A percentile compares a stretch with the other conserved stretches of the same genome.
Conservation (phyloP, 2,329 filamentous ascomycete genomes). For the Pseudocercospora vitis region DNA sequence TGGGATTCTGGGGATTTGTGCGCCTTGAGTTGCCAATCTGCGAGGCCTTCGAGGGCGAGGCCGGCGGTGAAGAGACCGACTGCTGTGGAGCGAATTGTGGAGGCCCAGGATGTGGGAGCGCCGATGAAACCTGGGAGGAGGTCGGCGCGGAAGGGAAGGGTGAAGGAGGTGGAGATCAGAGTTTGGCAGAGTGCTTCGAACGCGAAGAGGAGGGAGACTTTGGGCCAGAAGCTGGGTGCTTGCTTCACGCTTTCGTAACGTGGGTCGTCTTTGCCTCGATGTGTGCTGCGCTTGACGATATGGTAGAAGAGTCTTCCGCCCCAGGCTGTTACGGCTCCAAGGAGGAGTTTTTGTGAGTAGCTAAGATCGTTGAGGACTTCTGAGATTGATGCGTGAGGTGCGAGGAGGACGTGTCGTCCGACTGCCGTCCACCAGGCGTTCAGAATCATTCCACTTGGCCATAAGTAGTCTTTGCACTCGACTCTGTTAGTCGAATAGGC, state of each 20-base stretch:
- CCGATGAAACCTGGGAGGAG: constrained; percentile 14
- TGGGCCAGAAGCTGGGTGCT: constrained; percentile 59
- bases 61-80: constrained; percentile 60
- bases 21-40: constrained; percentile 56
- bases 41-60: constrained; percentile 56
- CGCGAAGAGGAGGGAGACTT: constrained; percentile 56
- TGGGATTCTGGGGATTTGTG: constrained; percentile 46
- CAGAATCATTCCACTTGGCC: constrained; percentile 41
- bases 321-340: constrained; percentile 60
- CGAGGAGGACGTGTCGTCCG: constrained; percentile 50
- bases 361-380: constrained; percentile 52
- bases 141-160: constrained; percentile 49
- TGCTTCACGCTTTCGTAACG: constrained; percentile 56
- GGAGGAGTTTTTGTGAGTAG: constrained; percentile 57
- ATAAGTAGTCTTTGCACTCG: constrained; percentile 62
- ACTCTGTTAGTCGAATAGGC: constrained; percentile 55
- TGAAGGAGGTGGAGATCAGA: constrained; percentile 58
- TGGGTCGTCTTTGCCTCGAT: constrained; percentile 56
- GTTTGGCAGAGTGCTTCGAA: constrained; percentile 60
- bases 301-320: constrained; percentile 58
- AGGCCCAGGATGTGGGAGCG: constrained; percentile 38
- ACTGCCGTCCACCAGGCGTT: constrained; percentile 64
- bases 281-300: constrained; percentile 50
- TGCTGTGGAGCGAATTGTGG: constrained; percentile 35
- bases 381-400: constrained; percentile 45